Evolutionary conservation across 2,329 filamentous ascomycete genomes (phyloP).

Genomic region (Sporothrix mexicana): DNA sequence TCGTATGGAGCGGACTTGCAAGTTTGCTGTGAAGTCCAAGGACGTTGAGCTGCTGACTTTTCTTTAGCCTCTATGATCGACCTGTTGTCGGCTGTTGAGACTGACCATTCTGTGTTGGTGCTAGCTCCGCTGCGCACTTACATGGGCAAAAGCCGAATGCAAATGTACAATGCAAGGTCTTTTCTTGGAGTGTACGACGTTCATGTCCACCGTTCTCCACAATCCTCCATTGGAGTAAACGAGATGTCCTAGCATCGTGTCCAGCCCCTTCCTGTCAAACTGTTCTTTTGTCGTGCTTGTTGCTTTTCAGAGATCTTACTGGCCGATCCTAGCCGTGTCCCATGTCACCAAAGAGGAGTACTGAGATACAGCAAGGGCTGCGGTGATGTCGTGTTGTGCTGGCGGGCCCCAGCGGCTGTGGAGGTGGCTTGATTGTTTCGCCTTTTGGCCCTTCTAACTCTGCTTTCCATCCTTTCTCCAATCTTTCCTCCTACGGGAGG

Average conservation of each 20-base stretch:
- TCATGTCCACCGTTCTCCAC: not conserved
- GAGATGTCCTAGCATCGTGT: not conserved
- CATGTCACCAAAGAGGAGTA: too few species aligned
- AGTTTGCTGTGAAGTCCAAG: not conserved
- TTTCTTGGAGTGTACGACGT: not conserved
- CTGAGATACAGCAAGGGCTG: not conserved
- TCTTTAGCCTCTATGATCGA: not conserved
- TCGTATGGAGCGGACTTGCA: too few species aligned
- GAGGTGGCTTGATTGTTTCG: conserved; percentile 19
- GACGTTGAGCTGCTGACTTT: not conserved
- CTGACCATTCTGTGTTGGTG: not conserved
- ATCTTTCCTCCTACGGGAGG: not conserved
- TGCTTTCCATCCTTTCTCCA: too few species aligned
- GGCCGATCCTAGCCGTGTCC: not conserved
- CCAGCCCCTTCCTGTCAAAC: not conserved
- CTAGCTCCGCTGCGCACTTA: not conserved
- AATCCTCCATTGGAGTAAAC: not conserved
- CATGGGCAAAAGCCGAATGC: not conserved
- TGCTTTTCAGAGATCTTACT: not conserved
- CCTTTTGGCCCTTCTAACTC: not conserved
- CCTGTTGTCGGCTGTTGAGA: not conserved
- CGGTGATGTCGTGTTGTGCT: not conserved
- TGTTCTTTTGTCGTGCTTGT: not conserved
- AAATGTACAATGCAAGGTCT: not conserved
- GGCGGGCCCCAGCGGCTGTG: conserved; percentile 6